Conservation (phyloP, 139 green algal species). For the Chlamydomonas sp. region DNA sequence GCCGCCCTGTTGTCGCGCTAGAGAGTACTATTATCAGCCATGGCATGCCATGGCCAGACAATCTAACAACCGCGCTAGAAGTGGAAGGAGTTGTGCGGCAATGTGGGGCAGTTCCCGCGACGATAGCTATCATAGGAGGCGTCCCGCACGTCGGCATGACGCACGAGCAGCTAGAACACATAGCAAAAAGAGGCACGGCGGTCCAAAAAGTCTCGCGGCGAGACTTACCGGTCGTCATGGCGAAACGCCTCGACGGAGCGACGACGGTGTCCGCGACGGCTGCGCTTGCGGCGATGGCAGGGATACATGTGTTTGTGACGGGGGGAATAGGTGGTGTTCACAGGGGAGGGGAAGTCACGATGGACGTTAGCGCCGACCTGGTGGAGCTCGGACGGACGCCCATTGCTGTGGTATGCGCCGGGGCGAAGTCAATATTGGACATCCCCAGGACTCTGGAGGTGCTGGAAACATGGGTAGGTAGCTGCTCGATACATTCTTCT, state of each 20-base stretch:
- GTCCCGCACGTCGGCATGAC: conserved; percentile 44
- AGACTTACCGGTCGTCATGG: conserved; percentile 84
- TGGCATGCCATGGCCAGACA: conserved; percentile 97
- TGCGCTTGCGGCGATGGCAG: conserved; percentile 85
- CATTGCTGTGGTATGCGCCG: conserved; percentile 95
- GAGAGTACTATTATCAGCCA: conserved; percentile 97
- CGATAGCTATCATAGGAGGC: conserved; percentile 92
- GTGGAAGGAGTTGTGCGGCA: conserved; percentile 88
- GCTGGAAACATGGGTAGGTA: conserved; percentile 81
- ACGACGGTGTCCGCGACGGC: conserved; percentile 97
- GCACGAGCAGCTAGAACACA: conserved; percentile 64
- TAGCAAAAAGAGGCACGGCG: conserved; percentile 63
- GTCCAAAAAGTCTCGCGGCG: conserved; percentile 79
- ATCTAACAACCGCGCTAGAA: conserved; percentile 85
- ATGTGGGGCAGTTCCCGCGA: conserved; percentile 88
- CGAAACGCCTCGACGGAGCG: conserved; percentile 74
- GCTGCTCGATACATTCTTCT: not conserved
- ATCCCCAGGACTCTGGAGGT: conserved; percentile 97
- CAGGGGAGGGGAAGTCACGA: conserved; percentile 80
- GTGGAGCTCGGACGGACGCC: conserved; percentile 89
- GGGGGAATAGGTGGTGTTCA: conserved; percentile 77
- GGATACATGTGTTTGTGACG: conserved; percentile 83
- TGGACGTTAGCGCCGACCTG: conserved; percentile 94
- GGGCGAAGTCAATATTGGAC: conserved; percentile 96
- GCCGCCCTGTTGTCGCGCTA: conserved; percentile 90